These are phyloP conservation scores for Scalesia atractyloides DNA, from an alignment of 129 eudicot genomes.

Conservation along the genomic window DNA sequence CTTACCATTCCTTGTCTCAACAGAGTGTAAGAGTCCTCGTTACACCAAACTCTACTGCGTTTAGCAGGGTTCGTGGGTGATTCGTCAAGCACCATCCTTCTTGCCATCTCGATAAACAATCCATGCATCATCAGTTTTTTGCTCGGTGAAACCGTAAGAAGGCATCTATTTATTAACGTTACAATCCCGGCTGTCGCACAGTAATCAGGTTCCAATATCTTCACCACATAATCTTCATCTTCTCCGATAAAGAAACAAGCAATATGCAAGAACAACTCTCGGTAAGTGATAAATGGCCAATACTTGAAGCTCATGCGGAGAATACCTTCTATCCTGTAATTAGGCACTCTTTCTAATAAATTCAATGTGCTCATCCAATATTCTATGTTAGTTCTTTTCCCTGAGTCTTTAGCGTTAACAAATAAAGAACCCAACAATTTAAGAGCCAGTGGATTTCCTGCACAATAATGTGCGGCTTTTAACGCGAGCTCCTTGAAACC, in stretches of 20 bases:
- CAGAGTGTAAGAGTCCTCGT: conserved; percentile 26
- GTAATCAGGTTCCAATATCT: conserved; percentile 29
- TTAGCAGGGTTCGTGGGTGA: conserved; percentile 27
- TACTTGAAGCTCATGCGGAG: conserved; percentile 24
- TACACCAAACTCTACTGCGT: conserved; percentile 29
- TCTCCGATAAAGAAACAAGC: conserved; percentile 42
- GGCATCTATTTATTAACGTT: conserved; percentile 26
- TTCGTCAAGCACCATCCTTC: conserved; percentile 25
- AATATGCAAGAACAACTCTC: conserved; percentile 41
- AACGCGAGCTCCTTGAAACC: conserved; percentile 29
- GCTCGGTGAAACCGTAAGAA: conserved; percentile 22
- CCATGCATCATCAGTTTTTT: conserved; percentile 34
- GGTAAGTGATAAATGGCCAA: conserved; percentile 17
- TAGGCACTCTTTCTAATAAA: conserved; percentile 21
- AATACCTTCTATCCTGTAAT: conserved; percentile 11
- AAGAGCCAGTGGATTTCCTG: conserved; percentile 39
- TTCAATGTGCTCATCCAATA: conserved; percentile 37
- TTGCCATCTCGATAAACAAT: conserved; percentile 30
- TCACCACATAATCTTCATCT: conserved; percentile 20
- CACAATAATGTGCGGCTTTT: conserved; percentile 32
- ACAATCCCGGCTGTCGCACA: conserved; percentile 27
- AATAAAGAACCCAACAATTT: conserved; percentile 40
- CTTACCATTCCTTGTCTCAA: conserved; percentile 20
- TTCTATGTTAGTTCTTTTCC: conserved; percentile 32
- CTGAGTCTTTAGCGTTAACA: conserved; percentile 24